A percentile compares a stretch with the other conserved stretches of the same genome.
These are phyloP conservation scores for Diversispora epigaea DNA, from an alignment of 192 early-diverging fungal species.

Conservation along the genomic window DNA sequence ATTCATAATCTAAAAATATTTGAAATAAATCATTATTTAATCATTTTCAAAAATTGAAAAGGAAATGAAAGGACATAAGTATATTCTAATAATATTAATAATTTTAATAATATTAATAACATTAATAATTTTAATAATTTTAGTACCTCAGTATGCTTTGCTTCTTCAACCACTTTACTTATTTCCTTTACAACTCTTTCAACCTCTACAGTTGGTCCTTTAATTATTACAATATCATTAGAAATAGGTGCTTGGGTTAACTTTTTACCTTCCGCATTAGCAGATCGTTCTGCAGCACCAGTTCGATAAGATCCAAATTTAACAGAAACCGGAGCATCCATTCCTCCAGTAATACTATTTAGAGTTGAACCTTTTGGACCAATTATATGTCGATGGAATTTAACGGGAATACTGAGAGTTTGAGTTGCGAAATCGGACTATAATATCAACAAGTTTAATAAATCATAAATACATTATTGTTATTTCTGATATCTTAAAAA, in stretches of 20 bases:
- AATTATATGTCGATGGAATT: slow-evolving; percentile 78
- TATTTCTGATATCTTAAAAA: not conserved
- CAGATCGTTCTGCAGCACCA: slow-evolving; percentile 43
- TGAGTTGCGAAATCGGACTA: slow-evolving; percentile 62
- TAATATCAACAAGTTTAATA: not conserved
- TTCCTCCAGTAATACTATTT: slow-evolving; percentile 65
- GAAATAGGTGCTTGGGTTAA: slow-evolving; percentile 41
- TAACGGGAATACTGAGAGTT: slow-evolving; percentile 61
- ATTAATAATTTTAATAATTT: not conserved
- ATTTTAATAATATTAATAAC: too few relatives aligned
- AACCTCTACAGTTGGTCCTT: slow-evolving; percentile 78
- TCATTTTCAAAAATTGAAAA: not conserved
- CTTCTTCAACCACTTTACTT: slow-evolving; percentile 61
- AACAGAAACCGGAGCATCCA: slow-evolving; percentile 65
- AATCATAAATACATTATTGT: not conserved
- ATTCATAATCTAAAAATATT: slow-evolving; percentile 52
- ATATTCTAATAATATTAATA: not conserved
- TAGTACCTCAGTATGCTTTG: slow-evolving; percentile 61
- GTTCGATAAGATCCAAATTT: slow-evolving; percentile 60
- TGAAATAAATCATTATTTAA: not conserved
- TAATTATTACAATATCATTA: slow-evolving; percentile 74
- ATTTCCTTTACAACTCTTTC: slow-evolving; percentile 70
- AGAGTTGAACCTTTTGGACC: slow-evolving; percentile 73
- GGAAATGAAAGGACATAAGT: not conserved
- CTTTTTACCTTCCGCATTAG: slow-evolving; percentile 51